Percentiles rank a stretch among this genome's conserved stretches.
Evolutionary conservation across 2,329 filamentous ascomycete genomes (phyloP).

Genomic region (Parastagonospora avenae): DNA sequence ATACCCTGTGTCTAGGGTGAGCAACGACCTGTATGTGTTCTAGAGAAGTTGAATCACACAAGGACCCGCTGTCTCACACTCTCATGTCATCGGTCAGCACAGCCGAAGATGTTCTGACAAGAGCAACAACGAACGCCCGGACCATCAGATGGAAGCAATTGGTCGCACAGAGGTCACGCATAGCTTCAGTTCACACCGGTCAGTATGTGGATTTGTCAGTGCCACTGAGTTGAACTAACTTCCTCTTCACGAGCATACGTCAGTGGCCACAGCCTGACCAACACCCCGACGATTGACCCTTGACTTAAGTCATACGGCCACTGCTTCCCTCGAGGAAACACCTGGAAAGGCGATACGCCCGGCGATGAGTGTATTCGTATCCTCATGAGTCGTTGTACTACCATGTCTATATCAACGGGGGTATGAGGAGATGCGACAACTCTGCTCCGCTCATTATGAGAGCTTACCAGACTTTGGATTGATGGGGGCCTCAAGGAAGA

Average conservation of each 20-base stretch:
- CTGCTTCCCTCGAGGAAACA: background rate
- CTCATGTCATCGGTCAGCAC: background rate
- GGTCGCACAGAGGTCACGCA: background rate
- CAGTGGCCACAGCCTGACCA: no score
- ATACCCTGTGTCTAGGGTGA: no score
- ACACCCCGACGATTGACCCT: no score
- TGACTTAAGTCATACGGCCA: no score
- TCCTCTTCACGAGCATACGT: no score
- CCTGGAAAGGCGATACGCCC: background rate
- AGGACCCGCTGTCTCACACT: no score
- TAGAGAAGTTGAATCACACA: no score
- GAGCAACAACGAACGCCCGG: background rate
- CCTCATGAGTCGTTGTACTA: background rate
- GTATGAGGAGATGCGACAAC: background rate
- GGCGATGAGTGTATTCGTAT: background rate
- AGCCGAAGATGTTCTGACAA: background rate
- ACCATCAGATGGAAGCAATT: background rate
- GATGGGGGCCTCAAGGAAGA: background rate
- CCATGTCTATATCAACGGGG: background rate
- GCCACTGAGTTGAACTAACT: background rate
- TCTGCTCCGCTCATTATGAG: background rate
- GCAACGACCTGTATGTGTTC: no score
- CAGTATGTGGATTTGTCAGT: background rate
- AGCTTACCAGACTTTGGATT: no score
- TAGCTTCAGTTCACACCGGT: background rate